Evolutionary conservation across 2,329 filamentous ascomycete species (phyloP), one percentile per base, ranked within the genome.

Genomic region (Hypoxylon sp.): DNA sequence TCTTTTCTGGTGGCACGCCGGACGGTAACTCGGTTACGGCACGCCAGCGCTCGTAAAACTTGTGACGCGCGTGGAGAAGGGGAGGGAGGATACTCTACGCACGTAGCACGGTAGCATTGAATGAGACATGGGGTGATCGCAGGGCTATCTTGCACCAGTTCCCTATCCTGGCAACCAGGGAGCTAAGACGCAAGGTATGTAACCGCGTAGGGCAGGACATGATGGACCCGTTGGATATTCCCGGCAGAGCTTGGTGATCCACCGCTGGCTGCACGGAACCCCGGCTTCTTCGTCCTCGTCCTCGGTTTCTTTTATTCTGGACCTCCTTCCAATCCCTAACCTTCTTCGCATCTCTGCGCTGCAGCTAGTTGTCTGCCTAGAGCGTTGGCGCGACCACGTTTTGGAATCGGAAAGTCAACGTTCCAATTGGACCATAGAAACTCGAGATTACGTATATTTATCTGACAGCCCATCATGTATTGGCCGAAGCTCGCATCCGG

Each of bases 401-500:
- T 44, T 42, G 51, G 48, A 32, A 45, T 50, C 30, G 48, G 44
- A 62, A 36, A 33, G 26, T 38, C 22, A 20, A 44, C 44, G 36
- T 14, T 48, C 33, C 50, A n/a, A 59, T 50, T 60, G 33, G 51
- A 3, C 12, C 42, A n/a, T 36, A 26, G 33, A 18, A 44, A 28
- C 40, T 49, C 44, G n/a, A 49, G n/a, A 42, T 18, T 8, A 33
- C 38, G 24, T 20, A 51, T 58, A 40, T n/a, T 36, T 45, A 32
- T 18, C 44, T 3, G 16, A n/a, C 22, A 50, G 8, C 28, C 42
- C 46, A 12, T 33, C 6, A 77, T 77, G 75, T 71, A 70, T 60
- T 69, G 66, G 70, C 61, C 63, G 24, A 62, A 69, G 7, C 32
- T 74, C 40, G 46, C 60, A 16, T 55, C 68, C 11, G 70, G 68